Conservation (phyloP, 2,329 filamentous ascomycete species). For the Malbranchea zuffiana region DNA sequence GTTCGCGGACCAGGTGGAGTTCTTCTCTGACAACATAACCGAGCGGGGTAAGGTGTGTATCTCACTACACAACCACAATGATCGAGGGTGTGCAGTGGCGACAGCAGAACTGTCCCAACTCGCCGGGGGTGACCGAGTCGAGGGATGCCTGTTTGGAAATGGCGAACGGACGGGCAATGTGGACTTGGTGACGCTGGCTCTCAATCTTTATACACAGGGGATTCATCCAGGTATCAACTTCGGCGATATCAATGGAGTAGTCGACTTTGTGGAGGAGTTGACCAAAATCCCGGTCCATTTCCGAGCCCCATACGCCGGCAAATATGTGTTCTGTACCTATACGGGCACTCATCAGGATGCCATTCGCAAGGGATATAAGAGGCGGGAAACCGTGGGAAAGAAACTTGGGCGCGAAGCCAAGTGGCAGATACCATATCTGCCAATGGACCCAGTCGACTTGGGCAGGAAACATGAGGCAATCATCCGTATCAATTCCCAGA, state of each 20-base stretch:
- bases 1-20: slow-evolving; percentile 14
- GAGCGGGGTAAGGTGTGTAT: neutral
- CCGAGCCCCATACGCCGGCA: neutral
- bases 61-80: neutral
- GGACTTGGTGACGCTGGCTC: neutral
- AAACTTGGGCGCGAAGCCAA: too few relatives aligned
- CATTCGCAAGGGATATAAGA: neutral
- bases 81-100: neutral
- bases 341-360: neutral
- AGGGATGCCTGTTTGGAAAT: slow-evolving; percentile 1
- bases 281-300: neutral
- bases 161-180: neutral
- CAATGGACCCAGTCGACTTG: neutral
- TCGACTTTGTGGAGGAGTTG: neutral
- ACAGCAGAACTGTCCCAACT: neutral
- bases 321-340: neutral
- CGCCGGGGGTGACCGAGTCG: neutral
- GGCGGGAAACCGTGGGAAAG: neutral
- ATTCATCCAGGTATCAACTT: neutral
- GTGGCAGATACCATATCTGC: neutral
- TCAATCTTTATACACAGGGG: neutral
- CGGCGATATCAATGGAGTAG: neutral
- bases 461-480: neutral
- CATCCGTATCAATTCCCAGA: neutral
- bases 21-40: neutral